Conservation (phyloP, 208 protist species). For the Porcisia hertigi region DNA sequence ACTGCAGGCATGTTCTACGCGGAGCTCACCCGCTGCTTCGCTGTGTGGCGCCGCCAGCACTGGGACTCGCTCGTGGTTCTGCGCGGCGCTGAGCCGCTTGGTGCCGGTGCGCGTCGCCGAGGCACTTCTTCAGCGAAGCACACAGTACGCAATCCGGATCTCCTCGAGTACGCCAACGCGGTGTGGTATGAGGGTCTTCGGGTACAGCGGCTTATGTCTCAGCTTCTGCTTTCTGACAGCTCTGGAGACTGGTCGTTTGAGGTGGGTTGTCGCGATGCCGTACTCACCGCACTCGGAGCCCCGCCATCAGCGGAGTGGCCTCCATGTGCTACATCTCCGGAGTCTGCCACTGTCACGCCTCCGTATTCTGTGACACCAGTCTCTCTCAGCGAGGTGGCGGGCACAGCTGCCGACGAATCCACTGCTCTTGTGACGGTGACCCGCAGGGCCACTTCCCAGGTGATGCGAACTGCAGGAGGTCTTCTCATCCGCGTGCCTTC, state of each 20-base stretch:
- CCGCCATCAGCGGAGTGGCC: conserved; percentile 1
- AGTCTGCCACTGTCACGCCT: not conserved
- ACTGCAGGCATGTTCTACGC: conserved; percentile 31
- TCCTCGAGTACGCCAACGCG: conserved; percentile 29
- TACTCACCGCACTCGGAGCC: conserved; percentile 14
- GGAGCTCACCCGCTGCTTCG: conserved; percentile 29
- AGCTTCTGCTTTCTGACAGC: conserved; percentile 33
- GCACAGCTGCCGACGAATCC: not conserved
- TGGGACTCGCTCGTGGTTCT: conserved; percentile 33
- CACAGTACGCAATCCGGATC: conserved; percentile 15
- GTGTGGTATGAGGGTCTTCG: conserved; percentile 64
- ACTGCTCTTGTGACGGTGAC: conserved; percentile 3
- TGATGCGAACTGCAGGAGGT: not conserved
- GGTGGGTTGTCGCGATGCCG: conserved; percentile 6
- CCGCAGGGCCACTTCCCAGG: not conserved
- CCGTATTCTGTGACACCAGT: not conserved
- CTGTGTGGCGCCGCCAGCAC: conserved; percentile 32
- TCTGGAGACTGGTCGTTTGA: conserved; percentile 7
- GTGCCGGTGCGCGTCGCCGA: not conserved
- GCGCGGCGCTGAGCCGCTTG: not conserved
- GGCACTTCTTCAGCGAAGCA: not conserved
- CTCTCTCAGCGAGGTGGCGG: not conserved
- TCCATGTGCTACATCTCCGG: not conserved
- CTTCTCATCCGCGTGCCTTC: conserved; percentile 22
- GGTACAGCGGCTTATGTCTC: conserved; percentile 66